Conservation (phyloP, 805 yeast species). For the Kodamaea lidongshanica region DNA sequence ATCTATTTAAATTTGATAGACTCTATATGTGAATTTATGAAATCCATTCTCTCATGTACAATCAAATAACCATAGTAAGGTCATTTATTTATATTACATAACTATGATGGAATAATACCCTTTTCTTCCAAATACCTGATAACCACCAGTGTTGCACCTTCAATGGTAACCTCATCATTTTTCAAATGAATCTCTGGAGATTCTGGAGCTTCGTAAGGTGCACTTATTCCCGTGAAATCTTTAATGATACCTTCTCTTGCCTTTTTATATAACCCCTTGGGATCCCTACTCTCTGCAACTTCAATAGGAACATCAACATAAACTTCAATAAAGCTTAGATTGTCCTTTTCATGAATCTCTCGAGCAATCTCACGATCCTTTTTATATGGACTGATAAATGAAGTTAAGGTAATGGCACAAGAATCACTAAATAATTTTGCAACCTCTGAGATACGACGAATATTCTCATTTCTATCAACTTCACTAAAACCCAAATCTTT, state of each 20-base stretch:
- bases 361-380: slow-evolving; percentile 82
- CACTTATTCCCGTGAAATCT: slow-evolving; percentile 92
- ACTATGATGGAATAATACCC: slow-evolving; percentile 36
- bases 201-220: slow-evolving; percentile 93
- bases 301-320: slow-evolving; percentile 89
- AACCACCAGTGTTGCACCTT: slow-evolving; percentile 73
- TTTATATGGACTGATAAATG: slow-evolving; percentile 88
- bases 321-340: slow-evolving; percentile 83
- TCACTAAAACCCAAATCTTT: slow-evolving; percentile 92
- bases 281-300: slow-evolving; percentile 95
- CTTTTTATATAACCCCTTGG: slow-evolving; percentile 93
- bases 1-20: too few species aligned
- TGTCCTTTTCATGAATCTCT: slow-evolving; percentile 68
- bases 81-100: too few species aligned
- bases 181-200: slow-evolving; percentile 75
- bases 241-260: slow-evolving; percentile 92
- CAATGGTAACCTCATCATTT: slow-evolving; percentile 62
- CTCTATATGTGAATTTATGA: too few species aligned
- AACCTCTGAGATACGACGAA: slow-evolving; percentile 91
- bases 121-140: slow-evolving; percentile 58
- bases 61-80: too few species aligned
- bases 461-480: slow-evolving; percentile 88
- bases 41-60: too few species aligned
- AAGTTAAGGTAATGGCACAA: slow-evolving; percentile 80
- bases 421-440: slow-evolving; percentile 91